Evolutionary conservation across 495 filamentous ascomycete genomes (phyloP).

Genomic region (Penicillium nucicola): DNA sequence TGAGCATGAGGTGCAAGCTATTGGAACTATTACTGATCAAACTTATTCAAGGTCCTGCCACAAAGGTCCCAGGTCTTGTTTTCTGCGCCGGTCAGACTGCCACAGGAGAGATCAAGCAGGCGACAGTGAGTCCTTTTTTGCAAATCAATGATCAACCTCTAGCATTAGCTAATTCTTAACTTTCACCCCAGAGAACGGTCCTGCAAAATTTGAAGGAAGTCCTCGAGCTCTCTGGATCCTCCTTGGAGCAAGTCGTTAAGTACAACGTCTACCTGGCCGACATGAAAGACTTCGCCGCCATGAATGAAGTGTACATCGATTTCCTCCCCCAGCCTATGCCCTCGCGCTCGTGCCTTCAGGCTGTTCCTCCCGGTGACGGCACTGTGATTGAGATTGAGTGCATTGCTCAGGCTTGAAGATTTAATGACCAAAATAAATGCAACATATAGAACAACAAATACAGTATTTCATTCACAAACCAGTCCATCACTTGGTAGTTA

Average conservation of each 20-base stretch:
- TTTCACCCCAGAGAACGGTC: conserved; percentile 14
- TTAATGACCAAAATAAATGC: neutral
- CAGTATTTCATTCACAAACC: neutral
- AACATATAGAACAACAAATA: conserved; percentile 1
- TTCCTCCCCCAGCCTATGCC: conserved; percentile 40
- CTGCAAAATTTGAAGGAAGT: conserved; percentile 62
- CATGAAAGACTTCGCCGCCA: conserved; percentile 66
- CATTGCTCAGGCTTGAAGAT: conserved; percentile 29
- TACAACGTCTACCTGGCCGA: conserved; percentile 65
- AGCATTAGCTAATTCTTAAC: neutral
- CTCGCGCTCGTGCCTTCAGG: conserved; percentile 35
- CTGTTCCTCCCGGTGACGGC: conserved; percentile 33
- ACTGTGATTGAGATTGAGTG: conserved; percentile 40
- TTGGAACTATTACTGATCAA: neutral
- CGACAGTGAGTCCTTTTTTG: conserved; percentile 24
- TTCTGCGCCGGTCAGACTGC: conserved; percentile 41
- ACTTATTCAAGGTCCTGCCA: conserved; percentile 25
- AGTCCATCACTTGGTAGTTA: too few relatives aligned
- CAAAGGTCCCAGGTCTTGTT: conserved; percentile 38
- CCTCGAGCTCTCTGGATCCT: conserved; percentile 59
- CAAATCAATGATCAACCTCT: too few relatives aligned
- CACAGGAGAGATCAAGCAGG: conserved; percentile 40
- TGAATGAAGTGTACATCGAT: conserved; percentile 56
- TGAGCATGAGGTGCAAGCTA: neutral
- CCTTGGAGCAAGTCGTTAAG: conserved; percentile 62